These are phyloP conservation scores for Salvia sclarea DNA, from an alignment of 305 asterid genomes.

Conservation along the genomic window DNA sequence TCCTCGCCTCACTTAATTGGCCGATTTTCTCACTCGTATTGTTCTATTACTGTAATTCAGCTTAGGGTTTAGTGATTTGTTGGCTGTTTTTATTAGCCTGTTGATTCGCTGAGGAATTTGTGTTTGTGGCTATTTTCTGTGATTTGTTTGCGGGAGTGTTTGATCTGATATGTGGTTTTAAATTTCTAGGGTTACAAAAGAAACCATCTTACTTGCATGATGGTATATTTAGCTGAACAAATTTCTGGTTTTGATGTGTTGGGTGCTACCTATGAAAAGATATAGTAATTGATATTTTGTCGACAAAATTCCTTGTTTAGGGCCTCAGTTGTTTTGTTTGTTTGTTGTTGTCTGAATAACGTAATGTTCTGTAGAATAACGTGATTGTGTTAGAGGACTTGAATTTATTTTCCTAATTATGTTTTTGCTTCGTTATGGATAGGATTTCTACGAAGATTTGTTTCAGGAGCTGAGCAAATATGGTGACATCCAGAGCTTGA, in stretches of 20 bases:
- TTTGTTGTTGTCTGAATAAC: too few relatives aligned
- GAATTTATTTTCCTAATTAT: neutral
- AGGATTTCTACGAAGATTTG: conserved; percentile 94
- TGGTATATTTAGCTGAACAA: neutral
- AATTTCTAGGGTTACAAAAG: neutral
- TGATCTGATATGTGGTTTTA: neutral
- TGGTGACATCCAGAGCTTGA: conserved; percentile 91
- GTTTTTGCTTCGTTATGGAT: neutral
- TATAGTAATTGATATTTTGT: too few relatives aligned
- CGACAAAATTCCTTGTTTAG: too few relatives aligned
- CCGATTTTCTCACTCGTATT: neutral
- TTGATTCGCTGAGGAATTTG: neutral
- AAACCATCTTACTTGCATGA: neutral
- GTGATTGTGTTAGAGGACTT: neutral
- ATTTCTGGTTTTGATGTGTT: too few relatives aligned
- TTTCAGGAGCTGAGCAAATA: conserved; percentile 92
- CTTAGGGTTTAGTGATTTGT: neutral
- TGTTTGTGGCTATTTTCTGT: neutral
- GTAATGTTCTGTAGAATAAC: too few relatives aligned
- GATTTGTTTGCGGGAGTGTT: neutral
- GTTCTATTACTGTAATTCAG: neutral
- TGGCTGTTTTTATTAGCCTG: neutral
- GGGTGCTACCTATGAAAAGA: too few relatives aligned
- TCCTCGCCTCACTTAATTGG: neutral
- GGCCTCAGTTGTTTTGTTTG: neutral